Percentiles rank a stretch among this genome's conserved stretches.
Evolutionary conservation across 2,329 filamentous ascomycete genomes (phyloP).

Genomic region (Colletotrichum gloeosporioides): DNA sequence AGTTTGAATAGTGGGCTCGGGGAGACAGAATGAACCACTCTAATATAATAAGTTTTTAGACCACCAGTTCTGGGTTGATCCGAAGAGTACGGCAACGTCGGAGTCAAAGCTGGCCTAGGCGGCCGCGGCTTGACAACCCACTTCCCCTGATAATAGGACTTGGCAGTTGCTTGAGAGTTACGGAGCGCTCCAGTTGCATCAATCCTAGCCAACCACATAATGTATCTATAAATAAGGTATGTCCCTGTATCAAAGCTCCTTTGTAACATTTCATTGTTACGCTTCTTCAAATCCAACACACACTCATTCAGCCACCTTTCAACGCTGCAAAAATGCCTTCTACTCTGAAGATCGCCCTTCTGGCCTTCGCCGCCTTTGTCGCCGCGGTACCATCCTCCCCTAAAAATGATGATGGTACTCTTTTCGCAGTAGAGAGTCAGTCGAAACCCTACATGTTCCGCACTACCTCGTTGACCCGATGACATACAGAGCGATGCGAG

Average conservation of each 20-base stretch:
- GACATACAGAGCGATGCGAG: neutral
- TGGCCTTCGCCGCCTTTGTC: neutral
- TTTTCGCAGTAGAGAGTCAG: constrained; percentile 1
- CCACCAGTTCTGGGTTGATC: neutral
- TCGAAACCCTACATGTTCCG: fast-evolving
- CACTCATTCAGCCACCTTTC: neutral
- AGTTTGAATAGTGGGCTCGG: neutral
- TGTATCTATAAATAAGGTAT: neutral
- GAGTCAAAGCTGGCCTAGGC: neutral
- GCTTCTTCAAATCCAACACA: neutral
- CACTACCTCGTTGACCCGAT: neutral
- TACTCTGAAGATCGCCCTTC: neutral
- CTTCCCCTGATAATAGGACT: neutral
- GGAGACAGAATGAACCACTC: neutral
- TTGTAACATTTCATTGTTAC: fast-evolving
- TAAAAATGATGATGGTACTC: neutral
- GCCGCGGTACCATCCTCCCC: neutral
- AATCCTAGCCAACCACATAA: neutral
- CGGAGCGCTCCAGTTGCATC: neutral
- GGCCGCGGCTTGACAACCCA: neutral
- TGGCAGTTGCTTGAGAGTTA: neutral
- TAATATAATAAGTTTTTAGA: neutral
- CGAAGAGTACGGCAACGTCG: neutral
- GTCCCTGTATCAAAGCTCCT: neutral
- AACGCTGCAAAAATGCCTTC: neutral